Percentiles rank a stretch among this genome's conserved stretches.
Evolutionary conservation across 2,329 filamentous ascomycete genomes (phyloP).

Genomic region (Akanthomyces muscarius): DNA sequence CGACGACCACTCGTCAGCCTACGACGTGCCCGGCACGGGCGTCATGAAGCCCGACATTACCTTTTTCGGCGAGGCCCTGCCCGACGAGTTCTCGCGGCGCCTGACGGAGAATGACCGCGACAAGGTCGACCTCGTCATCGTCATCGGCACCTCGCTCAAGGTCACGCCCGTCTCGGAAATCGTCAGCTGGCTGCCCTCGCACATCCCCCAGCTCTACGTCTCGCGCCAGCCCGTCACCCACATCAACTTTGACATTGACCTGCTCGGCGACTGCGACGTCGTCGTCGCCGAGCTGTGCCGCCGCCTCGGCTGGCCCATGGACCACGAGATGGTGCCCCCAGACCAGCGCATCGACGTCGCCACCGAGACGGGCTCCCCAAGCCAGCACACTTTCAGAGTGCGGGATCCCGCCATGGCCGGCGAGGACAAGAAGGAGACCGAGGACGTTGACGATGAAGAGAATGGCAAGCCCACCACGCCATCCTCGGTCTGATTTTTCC

Average conservation of each 20-base stretch:
- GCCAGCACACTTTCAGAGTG: constrained; percentile 36
- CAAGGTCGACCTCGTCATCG: constrained; percentile 81
- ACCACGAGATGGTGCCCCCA: constrained; percentile 78
- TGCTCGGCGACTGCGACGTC: constrained; percentile 92
- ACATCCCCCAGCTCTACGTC: constrained; percentile 87
- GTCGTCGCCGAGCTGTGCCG: constrained; percentile 83
- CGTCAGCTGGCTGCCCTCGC: constrained; percentile 69
- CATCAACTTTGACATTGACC: constrained; percentile 92
- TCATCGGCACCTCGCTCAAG: constrained; percentile 94
- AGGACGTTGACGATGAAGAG: not conserved
- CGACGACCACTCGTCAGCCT: constrained; percentile 40
- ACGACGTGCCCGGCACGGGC: constrained; percentile 60
- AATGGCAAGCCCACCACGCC: not conserved
- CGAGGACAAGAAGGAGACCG: not conserved
- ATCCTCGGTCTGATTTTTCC: not conserved
- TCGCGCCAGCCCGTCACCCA: constrained; percentile 79
- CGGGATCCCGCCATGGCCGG: not conserved
- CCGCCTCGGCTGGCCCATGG: constrained; percentile 73
- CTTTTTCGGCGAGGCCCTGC: constrained; percentile 91
- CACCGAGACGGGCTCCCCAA: constrained; percentile 31
- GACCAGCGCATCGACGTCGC: constrained; percentile 58
- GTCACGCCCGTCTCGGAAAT: constrained; percentile 94
- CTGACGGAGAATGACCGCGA: constrained; percentile 78
- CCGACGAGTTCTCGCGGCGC: constrained; percentile 74
- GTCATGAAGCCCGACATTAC: constrained; percentile 98